phyloP scores from a whole-genome alignment of 495 filamentous ascomycete species.

The Pyrenula massariospora region DNA sequence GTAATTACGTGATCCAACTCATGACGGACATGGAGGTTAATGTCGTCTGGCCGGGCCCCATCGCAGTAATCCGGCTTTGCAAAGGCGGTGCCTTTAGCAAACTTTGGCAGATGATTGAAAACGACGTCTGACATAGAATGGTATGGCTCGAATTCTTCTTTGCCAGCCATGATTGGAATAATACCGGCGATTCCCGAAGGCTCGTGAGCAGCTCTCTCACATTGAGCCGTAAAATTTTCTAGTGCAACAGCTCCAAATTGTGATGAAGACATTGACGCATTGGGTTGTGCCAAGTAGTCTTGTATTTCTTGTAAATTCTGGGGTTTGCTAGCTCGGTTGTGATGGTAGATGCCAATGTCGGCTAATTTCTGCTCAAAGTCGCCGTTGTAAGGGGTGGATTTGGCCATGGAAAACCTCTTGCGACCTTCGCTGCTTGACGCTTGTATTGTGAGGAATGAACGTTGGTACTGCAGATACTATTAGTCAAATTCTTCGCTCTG shows the following conservation, averaged over 20 bases:
- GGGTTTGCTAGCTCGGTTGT: conserved; percentile 6
- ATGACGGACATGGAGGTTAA: conserved; percentile 11
- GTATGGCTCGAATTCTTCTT: conserved; percentile 6
- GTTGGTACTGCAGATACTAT: too few species aligned
- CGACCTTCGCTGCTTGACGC: too few species aligned
- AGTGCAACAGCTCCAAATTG: conserved; percentile 15
- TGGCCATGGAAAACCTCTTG: too few species aligned
- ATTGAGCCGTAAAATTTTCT: conserved; percentile 12
- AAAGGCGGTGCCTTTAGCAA: conserved; percentile 16
- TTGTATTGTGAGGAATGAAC: too few species aligned
- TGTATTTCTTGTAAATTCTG: conserved; percentile 16
- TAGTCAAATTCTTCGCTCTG: too few species aligned
- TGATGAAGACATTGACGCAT: conserved; percentile 26
- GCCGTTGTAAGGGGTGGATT: conserved; percentile 13
- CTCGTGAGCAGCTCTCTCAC: conserved; percentile 20
- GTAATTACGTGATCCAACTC: conserved; percentile 10
- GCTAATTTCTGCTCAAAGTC: conserved; percentile 23
- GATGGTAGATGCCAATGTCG: conserved; percentile 18
- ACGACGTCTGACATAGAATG: conserved; percentile 10
- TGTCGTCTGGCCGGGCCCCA: conserved; percentile 18
- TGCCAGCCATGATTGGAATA: conserved; percentile 14
- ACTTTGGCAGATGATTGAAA: conserved; percentile 20
- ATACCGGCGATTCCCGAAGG: conserved; percentile 15
- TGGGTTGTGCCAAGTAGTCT: conserved; percentile 13
- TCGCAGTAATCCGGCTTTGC: conserved; percentile 27